Evolutionary conservation across 371 early-diverging fungal species (phyloP).

Genomic region (Mortierella sp.): DNA sequence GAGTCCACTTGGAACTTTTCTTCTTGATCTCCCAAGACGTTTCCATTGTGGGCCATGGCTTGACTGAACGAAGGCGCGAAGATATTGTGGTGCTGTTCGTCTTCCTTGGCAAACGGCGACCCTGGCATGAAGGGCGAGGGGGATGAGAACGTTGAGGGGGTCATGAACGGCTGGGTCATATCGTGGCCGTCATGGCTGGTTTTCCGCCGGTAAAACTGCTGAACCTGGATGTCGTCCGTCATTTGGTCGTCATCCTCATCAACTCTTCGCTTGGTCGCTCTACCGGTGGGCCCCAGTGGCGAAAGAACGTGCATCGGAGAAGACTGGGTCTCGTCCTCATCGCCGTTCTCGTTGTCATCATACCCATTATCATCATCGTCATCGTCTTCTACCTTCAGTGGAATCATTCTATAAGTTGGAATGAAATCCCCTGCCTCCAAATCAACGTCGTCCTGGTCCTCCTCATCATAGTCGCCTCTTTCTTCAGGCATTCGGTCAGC

Average conservation of each 20-base stretch:
- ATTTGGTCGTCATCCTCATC: constrained; percentile 18
- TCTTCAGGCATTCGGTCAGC: constrained; percentile 9
- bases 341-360: neutral
- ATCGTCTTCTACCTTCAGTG: constrained; percentile 14
- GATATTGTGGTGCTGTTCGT: constrained; percentile 6
- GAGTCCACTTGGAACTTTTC: no score
- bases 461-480: constrained; percentile 11
- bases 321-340: neutral
- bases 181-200: constrained; percentile 37
- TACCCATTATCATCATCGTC: constrained; percentile 17
- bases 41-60: neutral
- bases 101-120: constrained; percentile 49
- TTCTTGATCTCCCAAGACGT: constrained; percentile 13
- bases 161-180: constrained; percentile 4
- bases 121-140: constrained; percentile 52
- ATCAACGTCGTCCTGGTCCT: constrained; percentile 33
- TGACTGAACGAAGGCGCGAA: constrained; percentile 37
- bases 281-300: neutral
- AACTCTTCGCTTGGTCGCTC: constrained; percentile 14
- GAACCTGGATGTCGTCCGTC: constrained; percentile 21
- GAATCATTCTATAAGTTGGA: neutral
- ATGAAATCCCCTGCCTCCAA: constrained; percentile 24
- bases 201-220: constrained; percentile 41
- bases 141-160: constrained; percentile 2
- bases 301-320: neutral